These are phyloP conservation scores for Sphaerobolus stellatus DNA, from an alignment of 1,284 basidiomycete species.

Conservation along the genomic window DNA sequence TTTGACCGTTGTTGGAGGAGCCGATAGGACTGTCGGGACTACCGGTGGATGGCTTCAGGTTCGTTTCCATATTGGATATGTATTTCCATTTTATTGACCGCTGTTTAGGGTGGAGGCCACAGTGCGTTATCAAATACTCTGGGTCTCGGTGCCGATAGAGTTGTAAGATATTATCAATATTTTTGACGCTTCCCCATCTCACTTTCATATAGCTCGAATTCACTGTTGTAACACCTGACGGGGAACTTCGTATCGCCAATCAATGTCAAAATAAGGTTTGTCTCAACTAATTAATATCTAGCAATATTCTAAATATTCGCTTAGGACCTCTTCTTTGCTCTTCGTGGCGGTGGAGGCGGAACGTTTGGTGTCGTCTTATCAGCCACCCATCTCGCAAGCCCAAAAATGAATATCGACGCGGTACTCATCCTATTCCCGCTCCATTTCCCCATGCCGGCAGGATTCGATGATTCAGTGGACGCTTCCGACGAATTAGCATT, in stretches of 20 bases:
- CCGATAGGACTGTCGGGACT: slow-evolving; percentile 23
- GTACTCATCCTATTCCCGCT: slow-evolving; percentile 12
- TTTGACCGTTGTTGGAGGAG: slow-evolving; percentile 30
- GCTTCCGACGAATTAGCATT: neutral
- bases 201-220: slow-evolving; percentile 32
- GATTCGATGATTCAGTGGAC: neutral
- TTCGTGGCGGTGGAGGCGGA: slow-evolving; percentile 40
- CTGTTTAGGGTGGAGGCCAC: slow-evolving; percentile 48
- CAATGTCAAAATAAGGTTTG: slow-evolving; percentile 34
- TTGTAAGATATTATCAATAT: slow-evolving; percentile 1
- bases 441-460: slow-evolving; percentile 9
- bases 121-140: slow-evolving; percentile 37
- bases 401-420: slow-evolving; percentile 32
- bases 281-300: neutral
- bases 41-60: slow-evolving; percentile 27
- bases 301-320: neutral
- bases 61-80: neutral
- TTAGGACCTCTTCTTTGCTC: slow-evolving; percentile 43
- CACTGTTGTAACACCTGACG: slow-evolving; percentile 44
- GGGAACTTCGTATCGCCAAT: slow-evolving; percentile 36
- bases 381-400: slow-evolving; percentile 35
- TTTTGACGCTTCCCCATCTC: neutral
- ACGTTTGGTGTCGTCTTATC: slow-evolving; percentile 42
- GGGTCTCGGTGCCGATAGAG: slow-evolving; percentile 26
- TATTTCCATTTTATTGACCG: neutral